Conservation (phyloP, 2,329 filamentous ascomycete genomes). For the Paraphoma sp. region DNA sequence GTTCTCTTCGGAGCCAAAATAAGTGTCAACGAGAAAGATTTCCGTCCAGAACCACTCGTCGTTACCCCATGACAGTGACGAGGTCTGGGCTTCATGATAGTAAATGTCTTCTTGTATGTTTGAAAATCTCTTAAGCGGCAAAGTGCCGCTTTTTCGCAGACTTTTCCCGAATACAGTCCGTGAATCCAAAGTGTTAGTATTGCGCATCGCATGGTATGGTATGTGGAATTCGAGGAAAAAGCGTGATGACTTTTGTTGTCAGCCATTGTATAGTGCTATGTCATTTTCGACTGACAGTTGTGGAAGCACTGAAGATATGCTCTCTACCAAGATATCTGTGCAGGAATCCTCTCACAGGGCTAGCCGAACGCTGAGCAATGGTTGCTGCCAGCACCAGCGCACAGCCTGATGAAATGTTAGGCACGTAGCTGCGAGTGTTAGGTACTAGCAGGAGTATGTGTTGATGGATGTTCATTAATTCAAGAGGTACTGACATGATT, state of each 20-base stretch:
- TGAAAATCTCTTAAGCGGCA: constrained; percentile 15
- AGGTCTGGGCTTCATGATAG: constrained; percentile 26
- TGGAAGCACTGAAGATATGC: constrained; percentile 9
- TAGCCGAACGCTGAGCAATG: constrained; percentile 9
- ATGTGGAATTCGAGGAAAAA: constrained; percentile 26
- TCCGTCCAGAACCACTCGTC: constrained; percentile 27
- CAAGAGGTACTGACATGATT: background rate
- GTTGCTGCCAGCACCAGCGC: constrained; percentile 18
- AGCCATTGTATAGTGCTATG: background rate
- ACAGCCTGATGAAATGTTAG: constrained; percentile 15
- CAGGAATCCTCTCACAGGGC: constrained; percentile 13
- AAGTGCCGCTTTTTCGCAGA: constrained; percentile 11
- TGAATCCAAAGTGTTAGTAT: constrained; percentile 1
- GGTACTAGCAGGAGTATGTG: background rate
- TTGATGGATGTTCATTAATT: too few relatives aligned
- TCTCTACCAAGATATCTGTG: constrained; percentile 21
- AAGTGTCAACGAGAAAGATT: constrained; percentile 22
- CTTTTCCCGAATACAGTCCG: constrained; percentile 7
- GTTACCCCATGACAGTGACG: constrained; percentile 20
- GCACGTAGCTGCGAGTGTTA: constrained; percentile 18
- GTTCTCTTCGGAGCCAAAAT: constrained; percentile 22
- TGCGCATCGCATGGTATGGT: constrained; percentile 22
- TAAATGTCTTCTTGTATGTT: constrained; percentile 10
- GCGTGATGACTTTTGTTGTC: constrained; percentile 13
- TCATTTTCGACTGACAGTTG: background rate